Conservation (phyloP, 352 stramenopile genomes). For the Globisporangium cystogenes region DNA sequence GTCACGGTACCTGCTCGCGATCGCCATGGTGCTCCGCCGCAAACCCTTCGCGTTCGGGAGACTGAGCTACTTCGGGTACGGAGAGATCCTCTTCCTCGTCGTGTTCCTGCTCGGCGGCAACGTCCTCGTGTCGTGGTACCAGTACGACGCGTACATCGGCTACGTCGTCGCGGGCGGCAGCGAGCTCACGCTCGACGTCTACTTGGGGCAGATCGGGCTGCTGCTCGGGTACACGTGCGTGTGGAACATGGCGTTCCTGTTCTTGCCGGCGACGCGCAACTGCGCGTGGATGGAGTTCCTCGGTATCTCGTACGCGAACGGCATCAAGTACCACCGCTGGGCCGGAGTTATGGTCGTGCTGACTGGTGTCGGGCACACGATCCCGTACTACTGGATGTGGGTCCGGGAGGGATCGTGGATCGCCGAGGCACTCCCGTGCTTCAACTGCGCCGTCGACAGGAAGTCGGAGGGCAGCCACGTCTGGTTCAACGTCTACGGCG, state of each 20-base stretch:
- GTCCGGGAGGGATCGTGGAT: conserved; percentile 16
- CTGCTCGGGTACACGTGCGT: conserved; percentile 19
- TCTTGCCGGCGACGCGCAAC: conserved; percentile 27
- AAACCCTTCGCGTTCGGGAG: conserved; percentile 12
- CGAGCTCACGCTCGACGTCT: conserved; percentile 4
- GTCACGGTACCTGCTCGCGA: conserved; percentile 4
- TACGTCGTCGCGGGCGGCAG: not conserved
- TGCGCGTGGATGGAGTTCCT: conserved; percentile 32
- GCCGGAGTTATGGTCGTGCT: conserved; percentile 19
- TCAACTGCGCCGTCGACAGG: conserved; percentile 21
- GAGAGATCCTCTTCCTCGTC: conserved; percentile 17
- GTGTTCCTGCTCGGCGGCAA: conserved; percentile 18
- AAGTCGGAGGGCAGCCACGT: conserved; percentile 7
- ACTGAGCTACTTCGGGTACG: conserved; percentile 12
- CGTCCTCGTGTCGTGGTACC: conserved; percentile 12
- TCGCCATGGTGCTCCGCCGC: conserved; percentile 15
- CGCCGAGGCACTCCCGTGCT: conserved; percentile 29
- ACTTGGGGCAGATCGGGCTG: conserved; percentile 11
- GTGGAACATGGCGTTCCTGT: conserved; percentile 33
- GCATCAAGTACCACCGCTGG: conserved; percentile 38
- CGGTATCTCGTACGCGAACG: conserved; percentile 28
- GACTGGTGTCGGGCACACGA: conserved; percentile 16
- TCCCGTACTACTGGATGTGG: conserved; percentile 24
- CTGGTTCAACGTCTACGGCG: conserved; percentile 41
- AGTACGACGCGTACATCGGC: conserved; percentile 12